Percentiles rank a stretch among this genome's conserved stretches.
Evolutionary conservation across 805 yeast genomes (phyloP).

Genomic region (Ogataea corticis): DNA sequence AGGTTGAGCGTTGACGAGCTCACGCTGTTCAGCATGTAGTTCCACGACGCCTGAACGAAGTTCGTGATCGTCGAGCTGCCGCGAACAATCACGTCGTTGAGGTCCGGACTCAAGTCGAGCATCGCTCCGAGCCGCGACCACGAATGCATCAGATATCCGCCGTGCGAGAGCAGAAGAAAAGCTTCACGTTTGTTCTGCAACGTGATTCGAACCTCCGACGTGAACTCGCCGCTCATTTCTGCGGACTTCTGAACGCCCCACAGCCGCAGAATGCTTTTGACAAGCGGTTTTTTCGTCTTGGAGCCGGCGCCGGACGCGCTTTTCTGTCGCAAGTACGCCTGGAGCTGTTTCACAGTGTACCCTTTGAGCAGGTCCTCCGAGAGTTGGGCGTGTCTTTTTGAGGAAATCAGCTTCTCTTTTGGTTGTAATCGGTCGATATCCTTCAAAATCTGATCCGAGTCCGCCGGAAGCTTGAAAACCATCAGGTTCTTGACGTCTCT

Average conservation of each 20-base stretch:
- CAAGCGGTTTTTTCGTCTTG: conserved; percentile 22
- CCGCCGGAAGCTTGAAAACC: conserved; percentile 29
- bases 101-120: conserved; percentile 28
- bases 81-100: conserved; percentile 29
- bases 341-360: conserved; percentile 26
- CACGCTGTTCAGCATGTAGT: conserved; percentile 30
- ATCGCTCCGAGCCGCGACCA: conserved; percentile 39
- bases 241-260: conserved; percentile 29
- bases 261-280: conserved; percentile 22
- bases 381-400: conserved; percentile 23
- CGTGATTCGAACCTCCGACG: conserved; percentile 26
- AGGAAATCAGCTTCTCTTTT: conserved; percentile 18
- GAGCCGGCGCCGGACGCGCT: conserved; percentile 10
- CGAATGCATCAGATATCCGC: conserved; percentile 33
- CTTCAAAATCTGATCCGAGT: conserved; percentile 25
- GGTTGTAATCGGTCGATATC: conserved; percentile 34
- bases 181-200: conserved; percentile 32
- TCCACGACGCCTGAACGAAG: conserved; percentile 37
- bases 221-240: conserved; percentile 16
- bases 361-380: conserved; percentile 19
- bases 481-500: conserved; percentile 30
- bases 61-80: conserved; percentile 30
- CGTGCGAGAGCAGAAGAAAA: conserved; percentile 34
- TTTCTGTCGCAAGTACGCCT: conserved; percentile 18
- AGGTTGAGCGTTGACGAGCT: conserved; percentile 25